Conservation (phyloP, 1,284 basidiomycete genomes). For the Sanguinoderma infundibulare region DNA sequence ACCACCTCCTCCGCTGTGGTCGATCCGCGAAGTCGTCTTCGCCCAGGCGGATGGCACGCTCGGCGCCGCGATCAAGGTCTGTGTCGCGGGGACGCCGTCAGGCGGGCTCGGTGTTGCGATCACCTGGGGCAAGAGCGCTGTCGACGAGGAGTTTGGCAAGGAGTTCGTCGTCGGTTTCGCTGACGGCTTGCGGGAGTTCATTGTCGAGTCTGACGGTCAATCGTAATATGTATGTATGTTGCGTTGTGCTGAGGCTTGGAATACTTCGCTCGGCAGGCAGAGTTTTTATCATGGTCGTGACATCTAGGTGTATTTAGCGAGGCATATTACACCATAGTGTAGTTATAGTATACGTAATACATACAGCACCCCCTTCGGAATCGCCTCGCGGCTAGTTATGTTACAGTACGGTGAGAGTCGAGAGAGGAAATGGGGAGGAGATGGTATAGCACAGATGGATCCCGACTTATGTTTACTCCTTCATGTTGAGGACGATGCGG, state of each 20-base stretch:
- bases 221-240: not conserved
- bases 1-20: slow-evolving; percentile 21
- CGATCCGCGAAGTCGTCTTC: slow-evolving; percentile 29
- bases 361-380: not conserved
- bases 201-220: not conserved
- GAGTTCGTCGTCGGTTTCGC: slow-evolving; percentile 31
- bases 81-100: slow-evolving; percentile 30
- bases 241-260: too few species aligned
- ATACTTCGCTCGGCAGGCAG: too few species aligned
- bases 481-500: slow-evolving; percentile 63
- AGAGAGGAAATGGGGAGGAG: not conserved
- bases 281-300: too few species aligned
- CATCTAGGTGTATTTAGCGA: not conserved
- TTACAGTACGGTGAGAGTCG: not conserved
- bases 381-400: not conserved
- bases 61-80: slow-evolving; percentile 41
- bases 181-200: slow-evolving; percentile 11
- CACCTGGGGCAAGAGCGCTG: slow-evolving; percentile 38
- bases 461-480: slow-evolving; percentile 14
- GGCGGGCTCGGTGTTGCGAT: slow-evolving; percentile 40
- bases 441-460: not conserved
- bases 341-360: not conserved
- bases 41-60: slow-evolving; percentile 38
- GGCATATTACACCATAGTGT: not conserved
- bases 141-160: slow-evolving; percentile 37